Conservation (phyloP, 1,284 basidiomycete genomes). For the Entoloma clypeatum region DNA sequence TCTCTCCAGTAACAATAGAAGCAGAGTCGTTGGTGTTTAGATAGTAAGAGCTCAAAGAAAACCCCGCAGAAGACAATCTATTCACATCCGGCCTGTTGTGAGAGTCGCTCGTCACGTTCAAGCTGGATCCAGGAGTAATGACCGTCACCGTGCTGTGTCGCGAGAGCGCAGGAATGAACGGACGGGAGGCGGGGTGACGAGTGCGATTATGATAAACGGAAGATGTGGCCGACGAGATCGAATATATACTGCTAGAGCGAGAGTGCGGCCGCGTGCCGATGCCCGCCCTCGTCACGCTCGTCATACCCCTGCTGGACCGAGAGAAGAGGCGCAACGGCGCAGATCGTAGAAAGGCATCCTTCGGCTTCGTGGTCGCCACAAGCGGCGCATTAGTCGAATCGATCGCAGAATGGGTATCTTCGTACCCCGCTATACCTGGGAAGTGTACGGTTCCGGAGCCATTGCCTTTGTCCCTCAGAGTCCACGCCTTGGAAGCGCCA, state of each 20-base stretch:
- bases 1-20: neutral
- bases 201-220: conserved; percentile 1
- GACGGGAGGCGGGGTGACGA: conserved; percentile 1
- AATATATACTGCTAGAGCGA: conserved; percentile 20
- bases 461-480: conserved; percentile 30
- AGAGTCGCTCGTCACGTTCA: conserved; percentile 8
- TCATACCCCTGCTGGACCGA: conserved; percentile 1
- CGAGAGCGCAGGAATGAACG: conserved; percentile 22
- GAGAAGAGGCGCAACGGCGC: conserved; percentile 10
- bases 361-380: no score
- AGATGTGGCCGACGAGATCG: conserved; percentile 16
- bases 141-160: conserved; percentile 24
- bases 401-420: no score
- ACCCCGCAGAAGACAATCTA: conserved; percentile 17
- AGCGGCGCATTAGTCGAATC: no score
- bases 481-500: conserved; percentile 24
- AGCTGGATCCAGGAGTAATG: conserved; percentile 9
- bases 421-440: no score
- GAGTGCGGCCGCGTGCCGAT: conserved; percentile 11
- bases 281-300: conserved; percentile 4
- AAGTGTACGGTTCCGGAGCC: conserved; percentile 29
- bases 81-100: conserved; percentile 7
- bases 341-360: conserved; percentile 28
- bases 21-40: conserved; percentile 4
- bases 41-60: conserved; percentile 17